Conservation (phyloP, 1,284 basidiomycete genomes). For the Cryptococcus sp. region DNA sequence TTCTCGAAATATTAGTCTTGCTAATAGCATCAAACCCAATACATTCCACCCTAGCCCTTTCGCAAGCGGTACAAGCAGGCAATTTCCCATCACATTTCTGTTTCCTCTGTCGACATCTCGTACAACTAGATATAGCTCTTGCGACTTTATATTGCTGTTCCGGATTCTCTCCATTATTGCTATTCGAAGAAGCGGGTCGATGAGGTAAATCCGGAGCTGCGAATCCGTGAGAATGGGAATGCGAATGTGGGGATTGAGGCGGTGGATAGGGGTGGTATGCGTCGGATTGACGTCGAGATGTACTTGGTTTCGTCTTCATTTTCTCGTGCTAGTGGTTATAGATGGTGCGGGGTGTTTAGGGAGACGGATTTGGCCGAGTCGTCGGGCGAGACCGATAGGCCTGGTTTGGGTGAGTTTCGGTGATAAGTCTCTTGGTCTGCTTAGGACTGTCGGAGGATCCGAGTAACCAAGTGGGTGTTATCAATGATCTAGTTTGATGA, state of each 20-base stretch:
- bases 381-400: no score
- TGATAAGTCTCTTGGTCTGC: no score
- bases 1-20: constrained; percentile 50
- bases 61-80: constrained; percentile 46
- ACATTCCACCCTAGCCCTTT: constrained; percentile 50
- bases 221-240: no score
- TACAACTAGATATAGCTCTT: constrained; percentile 48
- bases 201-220: constrained; percentile 1
- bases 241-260: not conserved
- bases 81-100: constrained; percentile 50
- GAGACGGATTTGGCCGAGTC: no score
- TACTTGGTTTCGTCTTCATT: constrained; percentile 1
- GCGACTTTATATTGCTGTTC: constrained; percentile 44
- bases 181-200: not conserved
- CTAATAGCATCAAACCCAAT: constrained; percentile 50
- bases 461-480: no score
- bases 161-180: constrained; percentile 1
- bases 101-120: constrained; percentile 46
- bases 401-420: no score
- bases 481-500: no score
- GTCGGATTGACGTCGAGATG: not conserved
- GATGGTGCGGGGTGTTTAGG: no score
- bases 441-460: no score
- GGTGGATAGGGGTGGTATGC: not conserved
- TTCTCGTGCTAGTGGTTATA: not conserved